Conservation (phyloP, 306 rosid genomes). For the Prinsepia uniflora region DNA sequence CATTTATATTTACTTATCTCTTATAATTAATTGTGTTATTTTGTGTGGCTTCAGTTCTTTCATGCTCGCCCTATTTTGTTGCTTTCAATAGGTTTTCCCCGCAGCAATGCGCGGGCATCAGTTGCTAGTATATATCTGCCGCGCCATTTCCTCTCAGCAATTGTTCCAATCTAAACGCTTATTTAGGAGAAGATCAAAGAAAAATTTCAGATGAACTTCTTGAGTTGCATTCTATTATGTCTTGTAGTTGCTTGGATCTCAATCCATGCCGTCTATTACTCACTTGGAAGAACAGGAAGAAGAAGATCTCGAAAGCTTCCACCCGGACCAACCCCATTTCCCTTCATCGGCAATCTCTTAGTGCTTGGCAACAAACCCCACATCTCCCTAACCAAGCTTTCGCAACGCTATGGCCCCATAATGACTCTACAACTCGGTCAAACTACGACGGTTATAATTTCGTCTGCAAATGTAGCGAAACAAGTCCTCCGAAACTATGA, state of each 20-base stretch:
- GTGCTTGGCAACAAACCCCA: slow-evolving; percentile 45
- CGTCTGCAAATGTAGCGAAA: slow-evolving; percentile 28
- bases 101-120: no score
- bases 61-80: no score
- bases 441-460: slow-evolving; percentile 28
- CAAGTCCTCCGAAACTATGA: slow-evolving; percentile 32
- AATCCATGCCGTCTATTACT: slow-evolving; percentile 10
- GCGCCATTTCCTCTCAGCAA: background rate
- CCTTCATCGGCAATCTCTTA: slow-evolving; percentile 50
- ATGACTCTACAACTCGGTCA: slow-evolving; percentile 37
- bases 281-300: background rate
- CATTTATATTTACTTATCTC: no score
- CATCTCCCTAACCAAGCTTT: slow-evolving; percentile 28
- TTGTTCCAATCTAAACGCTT: background rate
- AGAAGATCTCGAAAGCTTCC: slow-evolving; percentile 15
- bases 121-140: no score
- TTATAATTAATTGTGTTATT: no score
- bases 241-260: slow-evolving; percentile 11
- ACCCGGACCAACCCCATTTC: slow-evolving; percentile 48
- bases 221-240: slow-evolving; percentile 1
- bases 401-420: slow-evolving; percentile 34
- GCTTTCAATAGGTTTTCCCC: no score
- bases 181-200: background rate
- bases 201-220: background rate
- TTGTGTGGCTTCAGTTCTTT: no score